phyloP scores from a whole-genome alignment of 176 grass and related monocot species.

The Panicum miliaceum region DNA sequence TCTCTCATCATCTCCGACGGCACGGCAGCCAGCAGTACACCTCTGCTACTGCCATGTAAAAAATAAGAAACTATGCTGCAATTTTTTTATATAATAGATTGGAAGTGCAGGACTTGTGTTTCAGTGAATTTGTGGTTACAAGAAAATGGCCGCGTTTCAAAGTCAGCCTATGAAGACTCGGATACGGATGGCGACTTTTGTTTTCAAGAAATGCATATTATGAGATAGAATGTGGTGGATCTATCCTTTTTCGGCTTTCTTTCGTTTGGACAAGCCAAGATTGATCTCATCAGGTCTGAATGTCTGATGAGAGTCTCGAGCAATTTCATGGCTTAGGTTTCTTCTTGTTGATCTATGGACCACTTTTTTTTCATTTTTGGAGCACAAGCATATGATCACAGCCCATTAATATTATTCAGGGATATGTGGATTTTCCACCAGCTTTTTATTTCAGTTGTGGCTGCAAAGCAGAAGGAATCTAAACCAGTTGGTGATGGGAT shows the following conservation, averaged over 20 bases:
- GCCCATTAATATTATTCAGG: background rate
- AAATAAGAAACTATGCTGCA: background rate
- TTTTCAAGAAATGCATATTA: background rate
- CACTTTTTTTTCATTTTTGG: background rate
- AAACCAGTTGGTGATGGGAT: conserved; percentile 4
- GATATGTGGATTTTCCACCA: background rate
- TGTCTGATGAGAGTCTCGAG: background rate
- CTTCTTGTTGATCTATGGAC: background rate
- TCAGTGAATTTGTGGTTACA: background rate
- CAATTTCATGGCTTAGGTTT: background rate
- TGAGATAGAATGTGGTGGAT: background rate
- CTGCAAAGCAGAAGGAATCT: conserved; percentile 15
- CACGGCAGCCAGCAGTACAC: background rate
- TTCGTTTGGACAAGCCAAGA: background rate
- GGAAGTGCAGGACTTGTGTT: background rate
- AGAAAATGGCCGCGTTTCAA: background rate
- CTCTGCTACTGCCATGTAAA: background rate
- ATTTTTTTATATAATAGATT: background rate
- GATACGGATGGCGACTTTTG: background rate
- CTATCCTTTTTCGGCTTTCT: background rate
- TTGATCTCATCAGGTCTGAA: background rate
- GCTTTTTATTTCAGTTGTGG: conserved; percentile 11
- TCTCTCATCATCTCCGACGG: background rate
- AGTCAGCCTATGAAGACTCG: background rate
- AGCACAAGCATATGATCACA: no score